Conservation (phyloP, 495 filamentous ascomycete species). For the Pseudotulostoma volvatum region DNA sequence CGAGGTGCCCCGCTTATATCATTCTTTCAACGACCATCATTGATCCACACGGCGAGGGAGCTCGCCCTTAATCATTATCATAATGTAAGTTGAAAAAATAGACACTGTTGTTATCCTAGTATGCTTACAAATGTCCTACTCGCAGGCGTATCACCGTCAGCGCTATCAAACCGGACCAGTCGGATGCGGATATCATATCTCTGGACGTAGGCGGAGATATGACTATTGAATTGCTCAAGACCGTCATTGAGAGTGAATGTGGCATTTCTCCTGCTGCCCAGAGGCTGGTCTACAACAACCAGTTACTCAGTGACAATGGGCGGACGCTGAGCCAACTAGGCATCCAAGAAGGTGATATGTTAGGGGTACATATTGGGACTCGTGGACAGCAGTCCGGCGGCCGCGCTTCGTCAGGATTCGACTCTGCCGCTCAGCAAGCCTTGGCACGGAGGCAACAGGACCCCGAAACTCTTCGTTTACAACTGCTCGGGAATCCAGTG, state of each 20-base stretch:
- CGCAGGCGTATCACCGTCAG: constrained; percentile 83
- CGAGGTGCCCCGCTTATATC: too few species aligned
- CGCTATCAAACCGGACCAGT: constrained; percentile 55
- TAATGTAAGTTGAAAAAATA: too few species aligned
- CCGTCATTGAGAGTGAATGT: constrained; percentile 55
- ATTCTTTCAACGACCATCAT: too few species aligned
- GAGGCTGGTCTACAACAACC: constrained; percentile 74
- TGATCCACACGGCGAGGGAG: too few species aligned
- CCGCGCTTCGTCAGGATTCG: constrained; percentile 9
- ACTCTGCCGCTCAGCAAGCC: constrained; percentile 20
- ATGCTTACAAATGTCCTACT: too few species aligned
- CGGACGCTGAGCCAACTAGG: constrained; percentile 69
- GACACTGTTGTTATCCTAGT: too few species aligned
- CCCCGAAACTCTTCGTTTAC: constrained; percentile 67
- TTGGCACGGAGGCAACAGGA: constrained; percentile 34
- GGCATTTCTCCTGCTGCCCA: constrained; percentile 30
- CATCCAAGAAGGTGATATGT: constrained; percentile 82
- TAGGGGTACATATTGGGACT: constrained; percentile 58
- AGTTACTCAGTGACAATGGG: constrained; percentile 55
- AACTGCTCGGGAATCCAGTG: constrained; percentile 63
- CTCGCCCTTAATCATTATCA: too few species aligned
- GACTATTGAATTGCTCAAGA: constrained; percentile 75
- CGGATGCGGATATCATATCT: constrained; percentile 63
- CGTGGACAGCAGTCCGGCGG: constrained; percentile 26
- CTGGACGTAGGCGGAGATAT: constrained; percentile 73